Percentiles rank a stretch among this genome's conserved stretches.
These are phyloP conservation scores for Kluyveromyces sp. DNA, from an alignment of 1,139 yeast genomes.

Conservation along the genomic window DNA sequence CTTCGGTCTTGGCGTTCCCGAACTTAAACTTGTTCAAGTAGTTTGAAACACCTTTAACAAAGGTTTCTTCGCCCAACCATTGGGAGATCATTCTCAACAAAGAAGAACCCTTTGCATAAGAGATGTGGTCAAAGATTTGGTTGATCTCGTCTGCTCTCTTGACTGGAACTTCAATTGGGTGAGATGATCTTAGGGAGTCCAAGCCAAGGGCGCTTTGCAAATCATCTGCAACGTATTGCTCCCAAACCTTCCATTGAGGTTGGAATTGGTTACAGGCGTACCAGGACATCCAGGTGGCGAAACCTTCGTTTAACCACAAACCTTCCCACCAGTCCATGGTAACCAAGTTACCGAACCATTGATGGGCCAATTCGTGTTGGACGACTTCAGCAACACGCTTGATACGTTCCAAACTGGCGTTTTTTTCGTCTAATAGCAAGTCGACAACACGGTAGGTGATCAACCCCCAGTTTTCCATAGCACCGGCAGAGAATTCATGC, in stretches of 20 bases:
- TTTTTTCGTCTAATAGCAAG: constrained; percentile 56
- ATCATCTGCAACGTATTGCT: constrained; percentile 58
- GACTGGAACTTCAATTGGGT: constrained; percentile 83
- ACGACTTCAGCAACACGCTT: constrained; percentile 82
- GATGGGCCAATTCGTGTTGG: constrained; percentile 87
- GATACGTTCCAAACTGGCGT: constrained; percentile 60
- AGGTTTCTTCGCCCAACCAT: constrained; percentile 66
- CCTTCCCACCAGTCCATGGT: constrained; percentile 97
- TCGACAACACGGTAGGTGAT: constrained; percentile 79
- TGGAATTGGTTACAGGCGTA: constrained; percentile 65
- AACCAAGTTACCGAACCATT: constrained; percentile 88
- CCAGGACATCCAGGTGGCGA: constrained; percentile 89
- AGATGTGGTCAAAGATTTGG: constrained; percentile 81
- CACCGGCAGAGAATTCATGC: constrained; percentile 78
- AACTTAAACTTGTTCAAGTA: constrained; percentile 66
- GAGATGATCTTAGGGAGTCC: constrained; percentile 73
- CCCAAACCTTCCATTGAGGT: constrained; percentile 87
- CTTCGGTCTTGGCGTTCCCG: constrained; percentile 70
- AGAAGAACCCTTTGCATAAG: constrained; percentile 77
- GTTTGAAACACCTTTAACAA: constrained; percentile 68
- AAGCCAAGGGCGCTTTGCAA: constrained; percentile 63
- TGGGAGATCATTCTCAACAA: constrained; percentile 70
- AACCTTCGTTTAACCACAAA: constrained; percentile 86
- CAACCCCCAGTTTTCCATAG: constrained; percentile 91
- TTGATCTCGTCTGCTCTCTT: constrained; percentile 74